phyloP scores from a whole-genome alignment of 345 rosid genomes.

The Punica granatum region DNA sequence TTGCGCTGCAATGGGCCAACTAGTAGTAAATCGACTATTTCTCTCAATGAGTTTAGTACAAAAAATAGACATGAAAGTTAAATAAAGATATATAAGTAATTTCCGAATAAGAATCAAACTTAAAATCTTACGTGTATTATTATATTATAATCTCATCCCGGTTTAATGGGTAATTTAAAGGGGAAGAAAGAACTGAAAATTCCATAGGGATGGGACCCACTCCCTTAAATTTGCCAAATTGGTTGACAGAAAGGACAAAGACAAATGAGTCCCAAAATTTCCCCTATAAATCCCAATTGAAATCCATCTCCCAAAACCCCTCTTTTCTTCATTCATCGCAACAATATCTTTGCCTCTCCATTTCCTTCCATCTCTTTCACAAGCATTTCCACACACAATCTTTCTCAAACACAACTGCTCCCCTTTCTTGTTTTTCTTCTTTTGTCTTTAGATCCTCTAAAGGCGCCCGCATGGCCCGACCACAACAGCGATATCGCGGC shows the following conservation, averaged over 20 bases:
- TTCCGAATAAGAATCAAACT: too few species aligned
- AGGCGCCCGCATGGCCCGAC: constrained; percentile 67
- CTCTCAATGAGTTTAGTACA: too few species aligned
- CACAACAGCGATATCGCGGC: constrained; percentile 91
- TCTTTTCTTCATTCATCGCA: not conserved
- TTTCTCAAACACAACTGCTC: constrained; percentile 11
- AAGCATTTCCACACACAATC: constrained; percentile 41
- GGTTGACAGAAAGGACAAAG: constrained; percentile 5
- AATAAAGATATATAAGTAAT: too few species aligned
- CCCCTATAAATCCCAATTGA: not conserved
- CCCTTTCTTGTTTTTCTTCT: not conserved
- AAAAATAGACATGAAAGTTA: too few species aligned
- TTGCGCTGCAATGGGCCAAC: constrained; percentile 34
- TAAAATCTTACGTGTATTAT: too few species aligned
- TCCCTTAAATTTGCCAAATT: not conserved
- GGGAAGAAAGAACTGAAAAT: not conserved
- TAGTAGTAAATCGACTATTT: too few species aligned
- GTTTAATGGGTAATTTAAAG: too few species aligned
- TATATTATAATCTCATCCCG: too few species aligned
- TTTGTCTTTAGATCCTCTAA: too few species aligned
- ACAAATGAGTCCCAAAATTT: not conserved
- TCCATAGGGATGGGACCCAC: not conserved
- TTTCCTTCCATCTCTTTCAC: constrained; percentile 12
- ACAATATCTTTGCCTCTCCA: not conserved
- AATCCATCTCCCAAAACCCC: not conserved